Percentiles rank a stretch among this genome's conserved stretches.
Evolutionary conservation across 805 yeast genomes (phyloP).

Genomic region (Suhomyces sp.): DNA sequence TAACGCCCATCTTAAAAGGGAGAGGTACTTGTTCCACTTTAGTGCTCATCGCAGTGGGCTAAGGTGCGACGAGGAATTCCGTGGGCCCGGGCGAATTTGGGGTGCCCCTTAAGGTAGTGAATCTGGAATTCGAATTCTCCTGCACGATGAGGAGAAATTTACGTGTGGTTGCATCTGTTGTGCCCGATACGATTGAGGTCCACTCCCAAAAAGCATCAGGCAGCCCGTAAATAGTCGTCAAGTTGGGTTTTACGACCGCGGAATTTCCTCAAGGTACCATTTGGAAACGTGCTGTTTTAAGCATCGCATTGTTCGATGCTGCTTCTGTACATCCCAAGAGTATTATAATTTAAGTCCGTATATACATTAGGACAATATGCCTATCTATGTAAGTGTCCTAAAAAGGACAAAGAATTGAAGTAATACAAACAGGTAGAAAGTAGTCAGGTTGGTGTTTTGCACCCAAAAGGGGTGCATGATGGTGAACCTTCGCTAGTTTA

Average conservation of each 20-base stretch:
- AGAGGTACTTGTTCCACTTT: neutral
- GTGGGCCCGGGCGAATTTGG: neutral
- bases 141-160: neutral
- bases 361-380: neutral
- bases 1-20: neutral
- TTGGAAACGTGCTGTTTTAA: neutral
- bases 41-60: neutral
- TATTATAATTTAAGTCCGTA: neutral
- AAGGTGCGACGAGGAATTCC: neutral
- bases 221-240: neutral
- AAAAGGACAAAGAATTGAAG: neutral
- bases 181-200: neutral
- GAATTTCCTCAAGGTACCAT: neutral
- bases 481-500: slow-evolving; percentile 15
- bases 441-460: neutral
- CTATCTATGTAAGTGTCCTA: neutral
- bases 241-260: neutral
- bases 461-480: neutral
- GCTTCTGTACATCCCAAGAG: neutral
- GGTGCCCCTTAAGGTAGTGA: neutral
- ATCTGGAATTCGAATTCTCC: neutral
- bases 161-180: neutral
- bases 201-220: neutral
- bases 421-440: neutral
- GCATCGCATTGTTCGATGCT: neutral